Conservation (phyloP, 2,329 filamentous ascomycete species). For the Blastomyces silverae region DNA sequence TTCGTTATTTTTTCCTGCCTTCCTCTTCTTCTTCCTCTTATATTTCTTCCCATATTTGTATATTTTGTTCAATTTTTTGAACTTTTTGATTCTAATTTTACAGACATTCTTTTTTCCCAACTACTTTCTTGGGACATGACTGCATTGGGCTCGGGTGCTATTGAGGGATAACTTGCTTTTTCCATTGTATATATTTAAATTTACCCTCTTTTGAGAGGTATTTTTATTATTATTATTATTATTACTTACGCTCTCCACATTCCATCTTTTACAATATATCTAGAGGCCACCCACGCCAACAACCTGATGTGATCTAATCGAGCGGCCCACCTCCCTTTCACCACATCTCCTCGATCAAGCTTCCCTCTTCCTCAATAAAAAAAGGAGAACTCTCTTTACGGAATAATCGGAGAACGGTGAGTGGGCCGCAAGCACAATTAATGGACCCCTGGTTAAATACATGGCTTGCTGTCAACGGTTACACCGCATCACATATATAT, state of each 20-base stretch:
- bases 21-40: neutral
- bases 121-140: neutral
- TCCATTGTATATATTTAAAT: neutral
- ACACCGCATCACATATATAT: neutral
- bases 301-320: neutral
- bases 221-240: neutral
- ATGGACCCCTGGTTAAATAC: neutral
- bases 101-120: neutral
- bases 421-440: neutral
- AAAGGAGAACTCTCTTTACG: neutral
- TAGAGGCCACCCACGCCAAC: neutral
- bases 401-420: neutral
- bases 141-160: neutral
- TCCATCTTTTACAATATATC: neutral
- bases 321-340: neutral
- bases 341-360: neutral
- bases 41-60: neutral
- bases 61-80: neutral
- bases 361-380: neutral
- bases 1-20: neutral
- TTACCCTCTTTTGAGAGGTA: neutral
- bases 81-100: conserved; percentile 7
- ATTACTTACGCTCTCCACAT: too few relatives aligned
- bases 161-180: neutral
- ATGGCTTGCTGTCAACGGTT: neutral